Evolutionary conservation across 306 rosid genomes (phyloP).

Genomic region (Clitoria ternatea): DNA sequence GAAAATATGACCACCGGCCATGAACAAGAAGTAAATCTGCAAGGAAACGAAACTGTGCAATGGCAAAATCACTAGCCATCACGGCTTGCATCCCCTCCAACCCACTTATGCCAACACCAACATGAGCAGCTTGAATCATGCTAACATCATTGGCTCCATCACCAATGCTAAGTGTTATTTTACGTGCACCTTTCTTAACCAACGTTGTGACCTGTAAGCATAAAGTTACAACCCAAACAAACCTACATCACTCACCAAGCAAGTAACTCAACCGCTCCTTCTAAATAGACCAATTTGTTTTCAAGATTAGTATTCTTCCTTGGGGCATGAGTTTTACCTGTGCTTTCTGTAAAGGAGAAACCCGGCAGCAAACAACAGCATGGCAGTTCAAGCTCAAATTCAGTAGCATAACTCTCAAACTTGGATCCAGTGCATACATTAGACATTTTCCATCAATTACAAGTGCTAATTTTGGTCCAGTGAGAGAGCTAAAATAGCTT

Average conservation of each 20-base stretch:
- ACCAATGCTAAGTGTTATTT: constrained; percentile 90
- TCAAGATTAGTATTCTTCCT: constrained; percentile 1
- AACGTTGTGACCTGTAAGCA: constrained; percentile 76
- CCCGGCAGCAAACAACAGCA: constrained; percentile 97
- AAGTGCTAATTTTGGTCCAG: constrained; percentile 85
- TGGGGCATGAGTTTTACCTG: constrained; percentile 53
- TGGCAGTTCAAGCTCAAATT: constrained; percentile 82
- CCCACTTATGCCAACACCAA: constrained; percentile 95
- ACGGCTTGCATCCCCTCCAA: constrained; percentile 99
- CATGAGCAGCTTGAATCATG: constrained; percentile 99
- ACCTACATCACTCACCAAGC: not conserved
- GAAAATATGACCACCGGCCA: constrained; percentile 96
- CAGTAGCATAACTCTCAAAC: constrained; percentile 71
- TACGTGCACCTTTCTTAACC: constrained; percentile 85
- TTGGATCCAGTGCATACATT: constrained; percentile 92
- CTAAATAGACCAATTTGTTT: not conserved
- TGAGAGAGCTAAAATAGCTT: constrained; percentile 35
- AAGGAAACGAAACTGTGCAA: constrained; percentile 92
- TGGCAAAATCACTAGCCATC: constrained; percentile 98
- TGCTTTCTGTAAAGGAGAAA: constrained; percentile 96
- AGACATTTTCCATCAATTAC: constrained; percentile 94
- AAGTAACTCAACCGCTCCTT: not conserved
- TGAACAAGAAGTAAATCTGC: constrained; percentile 93
- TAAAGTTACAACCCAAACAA: not conserved
- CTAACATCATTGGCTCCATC: constrained; percentile 99